A percentile compares a stretch with the other conserved stretches of the same genome.
These are phyloP conservation scores for Santalum album DNA, from an alignment of 164 flowering plant species.

Conservation along the genomic window DNA sequence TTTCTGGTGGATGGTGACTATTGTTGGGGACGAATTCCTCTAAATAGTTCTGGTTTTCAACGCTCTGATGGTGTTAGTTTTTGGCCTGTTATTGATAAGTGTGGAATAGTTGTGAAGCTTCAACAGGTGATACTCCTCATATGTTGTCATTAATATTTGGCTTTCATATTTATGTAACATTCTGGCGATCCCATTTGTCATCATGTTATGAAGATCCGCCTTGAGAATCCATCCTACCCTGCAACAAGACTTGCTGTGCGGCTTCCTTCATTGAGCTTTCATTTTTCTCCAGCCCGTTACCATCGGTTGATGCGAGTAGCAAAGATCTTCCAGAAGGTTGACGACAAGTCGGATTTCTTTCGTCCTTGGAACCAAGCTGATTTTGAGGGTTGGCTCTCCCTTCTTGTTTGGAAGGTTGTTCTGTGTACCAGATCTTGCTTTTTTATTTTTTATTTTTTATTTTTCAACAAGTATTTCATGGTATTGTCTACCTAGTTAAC, in stretches of 20 bases:
- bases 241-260: conserved; percentile 77
- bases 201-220: conserved; percentile 43
- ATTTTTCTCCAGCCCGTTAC: conserved; percentile 96
- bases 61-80: conserved; percentile 17
- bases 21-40: conserved; percentile 41
- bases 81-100: conserved; percentile 86
- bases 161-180: background rate
- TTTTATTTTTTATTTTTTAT: too few species aligned
- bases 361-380: conserved; percentile 90
- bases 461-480: too few species aligned
- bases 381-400: conserved; percentile 85
- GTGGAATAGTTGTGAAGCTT: conserved; percentile 69
- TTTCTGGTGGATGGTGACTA: conserved; percentile 93
- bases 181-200: background rate
- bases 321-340: conserved; percentile 64
- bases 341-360: conserved; percentile 25
- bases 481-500: conserved; percentile 1
- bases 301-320: conserved; percentile 86
- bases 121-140: conserved; percentile 65
- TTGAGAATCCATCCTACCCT: conserved; percentile 57
- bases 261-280: conserved; percentile 75
- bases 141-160: background rate
- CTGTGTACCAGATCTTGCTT: conserved; percentile 1
- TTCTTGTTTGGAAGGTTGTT: conserved; percentile 77
- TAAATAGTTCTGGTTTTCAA: conserved; percentile 14